Conservation (phyloP, 257 asterid species). For the Oldenlandia corymbosa region DNA sequence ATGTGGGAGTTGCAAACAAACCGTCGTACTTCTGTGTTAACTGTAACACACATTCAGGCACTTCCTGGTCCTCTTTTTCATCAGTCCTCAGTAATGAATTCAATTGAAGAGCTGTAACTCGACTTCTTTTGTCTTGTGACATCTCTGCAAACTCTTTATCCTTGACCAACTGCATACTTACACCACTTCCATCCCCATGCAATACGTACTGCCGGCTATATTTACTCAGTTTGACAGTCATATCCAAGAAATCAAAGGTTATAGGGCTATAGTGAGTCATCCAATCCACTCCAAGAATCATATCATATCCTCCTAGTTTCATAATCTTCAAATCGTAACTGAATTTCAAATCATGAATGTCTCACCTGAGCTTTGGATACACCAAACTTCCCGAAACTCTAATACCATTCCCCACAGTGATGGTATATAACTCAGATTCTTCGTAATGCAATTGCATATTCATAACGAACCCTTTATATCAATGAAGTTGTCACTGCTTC, state of each 20-base stretch:
- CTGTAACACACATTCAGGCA: too few species aligned
- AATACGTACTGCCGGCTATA: too few species aligned
- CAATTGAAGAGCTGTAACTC: too few species aligned
- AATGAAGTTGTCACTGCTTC: not conserved
- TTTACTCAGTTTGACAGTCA: not conserved
- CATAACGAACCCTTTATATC: not conserved
- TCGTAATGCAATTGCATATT: too few species aligned
- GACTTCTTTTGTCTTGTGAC: too few species aligned
- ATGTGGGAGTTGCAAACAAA: not conserved
- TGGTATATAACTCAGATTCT: not conserved
- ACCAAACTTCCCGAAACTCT: fast-evolving
- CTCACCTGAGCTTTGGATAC: not conserved
- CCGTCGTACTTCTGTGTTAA: not conserved
- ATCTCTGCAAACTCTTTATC: too few species aligned
- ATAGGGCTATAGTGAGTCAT: not conserved
- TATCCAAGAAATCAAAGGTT: not conserved
- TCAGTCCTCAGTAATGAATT: too few species aligned
- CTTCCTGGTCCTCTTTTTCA: too few species aligned
- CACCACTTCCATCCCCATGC: not conserved
- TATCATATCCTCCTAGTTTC: not conserved
- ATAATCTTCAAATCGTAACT: not conserved
- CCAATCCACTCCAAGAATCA: not conserved
- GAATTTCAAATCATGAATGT: not conserved
- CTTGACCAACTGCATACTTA: too few species aligned
- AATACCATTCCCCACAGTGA: not conserved